Percentiles rank a stretch among this genome's conserved stretches.
Conservation (phyloP, 371 early-diverging fungal species). For the Basidiobolus meristosporus region DNA sequence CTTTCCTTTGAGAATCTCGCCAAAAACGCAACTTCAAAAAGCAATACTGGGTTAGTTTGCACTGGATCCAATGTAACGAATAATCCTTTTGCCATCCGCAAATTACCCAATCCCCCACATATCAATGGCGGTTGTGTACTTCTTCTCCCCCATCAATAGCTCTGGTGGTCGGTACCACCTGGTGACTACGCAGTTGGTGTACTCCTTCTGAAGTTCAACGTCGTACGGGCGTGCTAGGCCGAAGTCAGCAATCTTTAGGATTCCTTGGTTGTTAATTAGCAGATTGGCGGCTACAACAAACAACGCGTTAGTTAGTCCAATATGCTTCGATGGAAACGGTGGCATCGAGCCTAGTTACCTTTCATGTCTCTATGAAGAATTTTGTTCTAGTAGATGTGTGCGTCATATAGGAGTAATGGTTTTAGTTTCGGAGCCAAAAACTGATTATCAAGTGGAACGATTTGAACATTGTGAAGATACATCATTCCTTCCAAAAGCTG, state of each 20-base stretch:
- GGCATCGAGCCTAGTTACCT: background rate
- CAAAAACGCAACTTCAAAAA: conserved; percentile 49
- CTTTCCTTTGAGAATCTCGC: conserved; percentile 57
- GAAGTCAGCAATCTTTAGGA: no score
- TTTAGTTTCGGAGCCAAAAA: no score
- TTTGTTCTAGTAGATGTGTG: conserved; percentile 18
- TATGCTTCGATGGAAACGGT: background rate
- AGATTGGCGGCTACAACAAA: conserved; percentile 54
- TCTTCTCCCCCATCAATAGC: conserved; percentile 67
- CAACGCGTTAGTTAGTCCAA: background rate
- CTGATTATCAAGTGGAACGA: background rate
- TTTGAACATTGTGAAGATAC: conserved; percentile 44
- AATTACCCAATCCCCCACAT: conserved; percentile 97
- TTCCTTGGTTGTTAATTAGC: conserved; percentile 66
- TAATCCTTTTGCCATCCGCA: background rate
- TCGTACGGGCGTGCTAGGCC: conserved; percentile 63
- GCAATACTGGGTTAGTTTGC: background rate
- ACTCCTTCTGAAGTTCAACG: conserved; percentile 32
- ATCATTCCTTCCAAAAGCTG: conserved; percentile 74
- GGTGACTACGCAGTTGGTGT: conserved; percentile 93
- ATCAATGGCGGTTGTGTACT: conserved; percentile 83
- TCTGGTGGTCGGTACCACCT: conserved; percentile 98
- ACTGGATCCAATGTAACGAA: background rate
- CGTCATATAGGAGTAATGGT: background rate
- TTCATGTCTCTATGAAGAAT: conserved; percentile 88